These are phyloP conservation scores for Calonectria fujianensis DNA, from an alignment of 2,329 filamentous ascomycete species.

Conservation along the genomic window DNA sequence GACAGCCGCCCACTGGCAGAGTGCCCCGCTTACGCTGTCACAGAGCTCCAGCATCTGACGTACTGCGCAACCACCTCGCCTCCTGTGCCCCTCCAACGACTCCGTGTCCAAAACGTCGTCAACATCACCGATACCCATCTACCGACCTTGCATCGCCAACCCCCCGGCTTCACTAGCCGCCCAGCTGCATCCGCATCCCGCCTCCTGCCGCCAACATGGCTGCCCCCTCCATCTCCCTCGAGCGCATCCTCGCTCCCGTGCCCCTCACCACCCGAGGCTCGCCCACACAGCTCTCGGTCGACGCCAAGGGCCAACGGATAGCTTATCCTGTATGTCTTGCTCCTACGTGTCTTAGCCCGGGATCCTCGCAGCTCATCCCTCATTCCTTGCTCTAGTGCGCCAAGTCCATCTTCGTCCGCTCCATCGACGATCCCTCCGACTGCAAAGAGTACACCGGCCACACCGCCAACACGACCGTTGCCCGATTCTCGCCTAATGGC, in stretches of 20 bases:
- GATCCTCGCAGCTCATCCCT: conserved; percentile 1
- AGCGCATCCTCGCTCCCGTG: conserved; percentile 87
- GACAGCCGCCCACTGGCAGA: conserved; percentile 6
- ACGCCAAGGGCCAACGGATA: conserved; percentile 92
- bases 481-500: conserved; percentile 93
- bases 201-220: conserved; percentile 55
- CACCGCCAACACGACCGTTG: conserved; percentile 91
- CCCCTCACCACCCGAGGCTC: conserved; percentile 90
- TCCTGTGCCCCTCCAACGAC: conserved; percentile 39
- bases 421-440: conserved; percentile 90
- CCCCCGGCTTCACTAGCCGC: conserved; percentile 15
- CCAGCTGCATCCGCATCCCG: conserved; percentile 18
- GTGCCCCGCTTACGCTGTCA: conserved; percentile 33
- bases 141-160: conserved; percentile 16
- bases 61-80: conserved; percentile 25
- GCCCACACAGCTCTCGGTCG: conserved; percentile 90
- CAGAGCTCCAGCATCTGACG: conserved; percentile 38
- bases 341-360: not conserved
- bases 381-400: conserved; percentile 77
- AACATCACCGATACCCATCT: conserved; percentile 19
- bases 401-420: conserved; percentile 97
- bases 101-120: conserved; percentile 23
- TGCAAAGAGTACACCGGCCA: conserved; percentile 95
- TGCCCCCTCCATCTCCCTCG: conserved; percentile 71
- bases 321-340: conserved; percentile 86